phyloP scores from a whole-genome alignment of 164 flowering plant species.

The Warburgia ugandensis region DNA sequence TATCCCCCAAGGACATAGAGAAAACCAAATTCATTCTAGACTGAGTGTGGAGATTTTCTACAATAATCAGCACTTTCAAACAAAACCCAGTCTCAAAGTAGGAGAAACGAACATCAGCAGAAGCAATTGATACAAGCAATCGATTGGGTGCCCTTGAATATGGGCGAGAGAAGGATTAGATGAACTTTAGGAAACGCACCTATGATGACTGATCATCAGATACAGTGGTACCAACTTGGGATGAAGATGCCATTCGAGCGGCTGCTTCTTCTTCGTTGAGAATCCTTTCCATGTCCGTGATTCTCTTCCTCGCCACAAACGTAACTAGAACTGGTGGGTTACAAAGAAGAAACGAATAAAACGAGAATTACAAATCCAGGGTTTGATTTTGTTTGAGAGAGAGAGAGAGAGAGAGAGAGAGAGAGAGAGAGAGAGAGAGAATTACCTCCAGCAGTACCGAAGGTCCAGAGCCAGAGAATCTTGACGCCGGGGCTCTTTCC shows the following conservation, averaged over 20 bases:
- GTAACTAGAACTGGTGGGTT: constrained; percentile 12
- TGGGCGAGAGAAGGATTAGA: too few relatives aligned
- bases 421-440: neutral
- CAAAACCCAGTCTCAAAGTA: too few relatives aligned
- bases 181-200: neutral
- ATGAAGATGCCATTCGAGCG: neutral
- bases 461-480: constrained; percentile 18
- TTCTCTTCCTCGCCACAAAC: constrained; percentile 10
- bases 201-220: neutral
- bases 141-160: too few relatives aligned
- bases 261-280: constrained; percentile 5
- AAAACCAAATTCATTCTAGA: too few relatives aligned
- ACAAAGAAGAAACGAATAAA: neutral
- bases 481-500: constrained; percentile 14
- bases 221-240: neutral
- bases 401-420: neutral
- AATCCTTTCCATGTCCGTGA: constrained; percentile 14
- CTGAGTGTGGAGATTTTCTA: too few relatives aligned
- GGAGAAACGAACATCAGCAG: too few relatives aligned
- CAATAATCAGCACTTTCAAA: too few relatives aligned
- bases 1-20: too few relatives aligned
- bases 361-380: neutral
- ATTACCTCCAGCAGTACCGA: constrained; percentile 16
- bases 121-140: too few relatives aligned
- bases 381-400: too few relatives aligned